Evolutionary conservation across 2,329 filamentous ascomycete species (phyloP).

Genomic region (Periconia macrospinosa): DNA sequence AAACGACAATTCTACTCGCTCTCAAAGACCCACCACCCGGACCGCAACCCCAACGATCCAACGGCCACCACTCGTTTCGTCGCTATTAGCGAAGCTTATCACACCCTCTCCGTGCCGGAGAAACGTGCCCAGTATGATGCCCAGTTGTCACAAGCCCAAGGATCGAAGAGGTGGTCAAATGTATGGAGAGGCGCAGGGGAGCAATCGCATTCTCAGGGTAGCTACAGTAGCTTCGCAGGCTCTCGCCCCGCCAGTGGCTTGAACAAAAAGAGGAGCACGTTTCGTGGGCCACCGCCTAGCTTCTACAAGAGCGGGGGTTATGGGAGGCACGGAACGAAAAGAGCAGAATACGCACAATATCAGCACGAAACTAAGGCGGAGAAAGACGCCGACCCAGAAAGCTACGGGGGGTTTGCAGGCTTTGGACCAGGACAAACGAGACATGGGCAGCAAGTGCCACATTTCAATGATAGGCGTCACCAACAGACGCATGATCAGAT

Average conservation of each 20-base stretch:
- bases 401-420: conserved; percentile 47
- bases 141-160: conserved; percentile 55
- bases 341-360: conserved; percentile 49
- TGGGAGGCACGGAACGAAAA: conserved; percentile 65
- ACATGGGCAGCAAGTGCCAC: conserved; percentile 58
- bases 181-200: neutral
- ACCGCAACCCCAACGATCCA: conserved; percentile 80
- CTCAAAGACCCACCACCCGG: conserved; percentile 90
- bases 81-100: conserved; percentile 81
- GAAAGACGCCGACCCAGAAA: conserved; percentile 29
- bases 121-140: conserved; percentile 84
- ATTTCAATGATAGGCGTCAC: conserved; percentile 78
- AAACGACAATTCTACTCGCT: conserved; percentile 93
- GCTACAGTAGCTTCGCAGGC: conserved; percentile 62
- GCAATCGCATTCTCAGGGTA: conserved; percentile 56
- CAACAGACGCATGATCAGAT: conserved; percentile 71
- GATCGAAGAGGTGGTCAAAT: conserved; percentile 32
- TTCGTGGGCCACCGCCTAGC: conserved; percentile 82
- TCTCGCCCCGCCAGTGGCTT: conserved; percentile 80
- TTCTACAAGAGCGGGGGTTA: conserved; percentile 86
- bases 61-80: conserved; percentile 75
- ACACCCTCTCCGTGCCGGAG: conserved; percentile 69
- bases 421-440: conserved; percentile 63
- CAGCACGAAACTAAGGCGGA: conserved; percentile 11
- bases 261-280: conserved; percentile 72